These are phyloP conservation scores for Spergularia azorica DNA, from an alignment of 179 eudicot species.

Conservation along the genomic window DNA sequence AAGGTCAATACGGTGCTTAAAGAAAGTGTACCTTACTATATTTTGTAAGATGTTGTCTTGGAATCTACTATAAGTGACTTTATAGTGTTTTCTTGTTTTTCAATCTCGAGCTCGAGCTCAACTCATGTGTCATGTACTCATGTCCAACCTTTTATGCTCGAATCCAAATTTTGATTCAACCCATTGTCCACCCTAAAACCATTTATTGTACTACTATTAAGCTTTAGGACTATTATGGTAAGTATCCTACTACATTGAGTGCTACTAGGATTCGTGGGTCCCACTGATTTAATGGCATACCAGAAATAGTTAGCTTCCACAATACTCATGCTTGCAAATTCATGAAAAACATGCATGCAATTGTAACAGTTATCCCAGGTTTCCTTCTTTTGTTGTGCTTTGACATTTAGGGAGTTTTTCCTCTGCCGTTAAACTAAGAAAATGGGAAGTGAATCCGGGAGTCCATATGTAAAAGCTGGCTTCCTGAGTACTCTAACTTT, in stretches of 20 bases:
- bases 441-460: constrained; percentile 35
- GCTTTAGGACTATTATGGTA: not conserved
- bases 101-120: no score
- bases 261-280: not conserved
- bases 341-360: constrained; percentile 19
- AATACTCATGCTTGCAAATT: constrained; percentile 8
- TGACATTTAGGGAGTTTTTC: not conserved
- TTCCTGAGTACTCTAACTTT: constrained; percentile 57
- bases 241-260: not conserved
- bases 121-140: no score
- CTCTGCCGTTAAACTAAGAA: constrained; percentile 2
- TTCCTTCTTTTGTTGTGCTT: not conserved
- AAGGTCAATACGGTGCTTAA: no score
- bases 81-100: no score
- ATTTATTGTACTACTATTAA: not conserved
- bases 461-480: constrained; percentile 56
- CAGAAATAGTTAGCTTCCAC: not conserved
- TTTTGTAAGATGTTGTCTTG: no score
- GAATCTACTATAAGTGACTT: no score
- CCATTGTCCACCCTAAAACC: no score
- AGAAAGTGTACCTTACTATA: no score
- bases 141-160: no score
- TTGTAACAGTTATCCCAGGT: not conserved
- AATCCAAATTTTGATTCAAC: no score
- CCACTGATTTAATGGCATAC: not conserved